A percentile compares a stretch with the other conserved stretches of the same genome.
Evolutionary conservation across 2,329 filamentous ascomycete genomes (phyloP).

Genomic region (Ilyonectria sp.): DNA sequence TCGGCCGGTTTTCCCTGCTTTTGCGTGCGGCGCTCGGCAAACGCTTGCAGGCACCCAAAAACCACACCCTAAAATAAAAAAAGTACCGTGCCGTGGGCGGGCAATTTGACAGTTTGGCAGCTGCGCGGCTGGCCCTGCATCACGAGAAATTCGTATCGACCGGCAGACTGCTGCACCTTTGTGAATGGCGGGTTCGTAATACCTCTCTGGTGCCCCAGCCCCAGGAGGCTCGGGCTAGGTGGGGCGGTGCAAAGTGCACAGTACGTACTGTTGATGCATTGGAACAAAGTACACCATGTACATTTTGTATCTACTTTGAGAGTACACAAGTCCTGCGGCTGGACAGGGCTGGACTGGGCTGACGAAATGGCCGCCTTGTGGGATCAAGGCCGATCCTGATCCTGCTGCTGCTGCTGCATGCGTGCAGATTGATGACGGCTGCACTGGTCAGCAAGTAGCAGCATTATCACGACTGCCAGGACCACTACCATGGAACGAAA

Average conservation of each 20-base stretch:
- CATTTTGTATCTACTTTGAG: neutral
- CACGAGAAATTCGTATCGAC: neutral
- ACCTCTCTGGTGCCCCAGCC: neutral
- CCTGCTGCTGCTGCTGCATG: conserved; percentile 4
- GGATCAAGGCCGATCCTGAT: conserved; percentile 17
- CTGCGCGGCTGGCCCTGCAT: neutral
- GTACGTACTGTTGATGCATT: neutral
- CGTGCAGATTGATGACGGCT: conserved; percentile 11
- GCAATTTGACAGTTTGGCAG: neutral
- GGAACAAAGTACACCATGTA: neutral
- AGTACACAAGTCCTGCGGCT: neutral
- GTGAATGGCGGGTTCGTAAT: neutral
- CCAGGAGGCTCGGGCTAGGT: neutral
- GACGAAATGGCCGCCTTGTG: conserved; percentile 5
- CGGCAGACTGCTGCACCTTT: neutral
- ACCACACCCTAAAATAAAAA: neutral
- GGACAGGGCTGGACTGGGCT: conserved; percentile 9
- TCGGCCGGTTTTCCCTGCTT: conserved; percentile 20
- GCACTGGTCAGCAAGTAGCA: conserved; percentile 10
- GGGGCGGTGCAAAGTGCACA: neutral
- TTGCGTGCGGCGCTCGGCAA: neutral
- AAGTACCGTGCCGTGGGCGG: neutral
- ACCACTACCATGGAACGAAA: neutral
- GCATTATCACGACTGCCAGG: neutral
- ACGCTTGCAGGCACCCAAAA: neutral